Evolutionary conservation across 2,329 filamentous ascomycete genomes (phyloP).

Genomic region (Escovopsis sp.): DNA sequence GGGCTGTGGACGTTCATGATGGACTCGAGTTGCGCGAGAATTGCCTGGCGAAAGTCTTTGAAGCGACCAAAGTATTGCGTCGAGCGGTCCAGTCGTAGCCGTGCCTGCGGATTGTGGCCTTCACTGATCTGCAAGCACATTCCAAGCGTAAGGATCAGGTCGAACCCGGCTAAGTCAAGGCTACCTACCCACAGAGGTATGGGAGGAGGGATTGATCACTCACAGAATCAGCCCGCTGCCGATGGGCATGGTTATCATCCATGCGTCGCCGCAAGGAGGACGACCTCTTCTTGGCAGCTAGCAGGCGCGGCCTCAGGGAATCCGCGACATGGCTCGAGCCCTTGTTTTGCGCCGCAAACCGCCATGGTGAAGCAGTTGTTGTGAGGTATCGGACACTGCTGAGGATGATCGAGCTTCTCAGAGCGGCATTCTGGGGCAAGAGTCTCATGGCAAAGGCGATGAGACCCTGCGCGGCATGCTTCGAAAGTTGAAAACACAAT

Average conservation of each 20-base stretch:
- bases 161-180: too few relatives aligned
- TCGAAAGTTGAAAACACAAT: not conserved
- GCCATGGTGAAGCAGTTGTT: conserved; percentile 9
- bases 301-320: not conserved
- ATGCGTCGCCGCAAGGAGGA: not conserved
- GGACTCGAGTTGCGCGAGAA: conserved; percentile 21
- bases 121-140: conserved; percentile 14
- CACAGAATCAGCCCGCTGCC: conserved; percentile 12
- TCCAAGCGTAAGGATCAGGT: not conserved
- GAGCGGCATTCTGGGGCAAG: conserved; percentile 13
- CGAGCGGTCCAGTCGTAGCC: conserved; percentile 13
- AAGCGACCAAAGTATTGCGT: conserved; percentile 15
- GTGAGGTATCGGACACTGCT: conserved; percentile 12
- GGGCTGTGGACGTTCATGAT: conserved; percentile 18
- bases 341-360: not conserved
- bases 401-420: conserved; percentile 10
- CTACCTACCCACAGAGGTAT: too few relatives aligned
- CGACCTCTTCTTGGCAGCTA: not conserved
- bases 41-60: conserved; percentile 19
- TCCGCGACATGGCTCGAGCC: not conserved
- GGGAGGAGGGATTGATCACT: conserved; percentile 4
- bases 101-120: conserved; percentile 20
- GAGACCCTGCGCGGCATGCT: conserved; percentile 2
- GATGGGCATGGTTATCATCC: too few relatives aligned
- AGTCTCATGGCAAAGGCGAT: conserved; percentile 15